Evolutionary conservation across 2,329 filamentous ascomycete species (phyloP).

Genomic region (Verticillium klebahnii): DNA sequence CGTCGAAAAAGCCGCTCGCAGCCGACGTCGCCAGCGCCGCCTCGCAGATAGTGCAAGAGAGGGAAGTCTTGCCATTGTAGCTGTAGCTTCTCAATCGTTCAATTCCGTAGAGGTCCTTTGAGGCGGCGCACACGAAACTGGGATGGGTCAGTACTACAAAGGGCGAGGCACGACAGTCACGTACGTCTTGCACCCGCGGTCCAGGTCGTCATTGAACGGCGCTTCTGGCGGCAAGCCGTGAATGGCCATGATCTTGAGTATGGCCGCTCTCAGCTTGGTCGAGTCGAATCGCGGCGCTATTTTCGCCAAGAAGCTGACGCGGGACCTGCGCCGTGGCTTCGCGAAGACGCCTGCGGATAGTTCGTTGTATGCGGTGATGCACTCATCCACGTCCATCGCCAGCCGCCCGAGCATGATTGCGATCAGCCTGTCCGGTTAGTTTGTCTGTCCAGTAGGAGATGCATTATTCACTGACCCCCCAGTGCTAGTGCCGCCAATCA

Average conservation of each 20-base stretch:
- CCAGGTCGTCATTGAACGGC: neutral
- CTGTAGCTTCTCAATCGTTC: neutral
- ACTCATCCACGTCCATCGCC: constrained; percentile 1
- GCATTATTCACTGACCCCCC: neutral
- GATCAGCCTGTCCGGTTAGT: constrained; percentile 18
- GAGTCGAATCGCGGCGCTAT: constrained; percentile 1
- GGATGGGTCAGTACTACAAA: neutral
- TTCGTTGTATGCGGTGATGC: constrained; percentile 12
- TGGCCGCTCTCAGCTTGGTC: neutral
- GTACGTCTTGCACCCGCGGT: neutral
- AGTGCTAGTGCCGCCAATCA: constrained; percentile 19
- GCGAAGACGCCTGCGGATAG: constrained; percentile 12
- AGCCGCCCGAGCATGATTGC: constrained; percentile 35
- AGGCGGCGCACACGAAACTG: neutral
- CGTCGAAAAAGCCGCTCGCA: constrained; percentile 8
- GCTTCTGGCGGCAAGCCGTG: neutral
- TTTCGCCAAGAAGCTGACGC: neutral
- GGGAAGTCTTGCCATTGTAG: neutral
- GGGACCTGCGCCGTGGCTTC: neutral
- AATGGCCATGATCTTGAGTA: neutral
- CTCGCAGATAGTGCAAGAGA: constrained; percentile 20
- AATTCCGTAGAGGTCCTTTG: neutral
- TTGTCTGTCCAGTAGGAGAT: neutral
- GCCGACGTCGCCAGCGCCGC: constrained; percentile 14
- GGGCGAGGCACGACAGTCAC: neutral